Evolutionary conservation across 2,329 filamentous ascomycete species (phyloP).

Genomic region (Ophiostoma sp.): DNA sequence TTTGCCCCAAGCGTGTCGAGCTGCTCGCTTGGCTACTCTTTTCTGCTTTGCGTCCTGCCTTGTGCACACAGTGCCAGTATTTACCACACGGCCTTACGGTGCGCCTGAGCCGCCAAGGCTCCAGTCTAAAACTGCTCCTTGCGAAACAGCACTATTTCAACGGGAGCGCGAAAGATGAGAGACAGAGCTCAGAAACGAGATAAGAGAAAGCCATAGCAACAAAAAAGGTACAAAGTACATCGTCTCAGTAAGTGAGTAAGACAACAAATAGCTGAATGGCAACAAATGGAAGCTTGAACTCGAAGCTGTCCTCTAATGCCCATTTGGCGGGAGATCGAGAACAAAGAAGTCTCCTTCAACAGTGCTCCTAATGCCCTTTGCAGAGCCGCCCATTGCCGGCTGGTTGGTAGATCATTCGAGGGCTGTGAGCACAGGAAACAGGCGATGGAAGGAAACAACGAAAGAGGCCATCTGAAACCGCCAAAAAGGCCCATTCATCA

Average conservation of each 20-base stretch:
- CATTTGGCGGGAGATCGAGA: background rate
- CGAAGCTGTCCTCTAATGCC: background rate
- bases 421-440: background rate
- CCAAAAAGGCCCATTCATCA: conserved; percentile 10
- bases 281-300: background rate
- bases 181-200: conserved; percentile 4
- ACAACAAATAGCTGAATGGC: background rate
- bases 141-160: conserved; percentile 10
- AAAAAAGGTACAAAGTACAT: background rate
- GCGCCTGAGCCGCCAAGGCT: conserved; percentile 15
- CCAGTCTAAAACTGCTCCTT: conserved; percentile 3
- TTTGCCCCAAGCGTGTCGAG: background rate
- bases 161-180: background rate
- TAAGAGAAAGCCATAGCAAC: conserved; percentile 2
- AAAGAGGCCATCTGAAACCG: conserved; percentile 5
- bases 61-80: conserved; percentile 3
- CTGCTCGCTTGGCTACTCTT: background rate
- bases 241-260: conserved; percentile 18
- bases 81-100: background rate
- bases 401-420: background rate
- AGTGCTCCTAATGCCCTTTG: too few relatives aligned
- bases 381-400: background rate
- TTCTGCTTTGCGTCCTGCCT: background rate
- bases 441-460: background rate
- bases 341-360: background rate